Conservation (phyloP, 78 protist genomes). For the Dictyostelium firmibasis region DNA sequence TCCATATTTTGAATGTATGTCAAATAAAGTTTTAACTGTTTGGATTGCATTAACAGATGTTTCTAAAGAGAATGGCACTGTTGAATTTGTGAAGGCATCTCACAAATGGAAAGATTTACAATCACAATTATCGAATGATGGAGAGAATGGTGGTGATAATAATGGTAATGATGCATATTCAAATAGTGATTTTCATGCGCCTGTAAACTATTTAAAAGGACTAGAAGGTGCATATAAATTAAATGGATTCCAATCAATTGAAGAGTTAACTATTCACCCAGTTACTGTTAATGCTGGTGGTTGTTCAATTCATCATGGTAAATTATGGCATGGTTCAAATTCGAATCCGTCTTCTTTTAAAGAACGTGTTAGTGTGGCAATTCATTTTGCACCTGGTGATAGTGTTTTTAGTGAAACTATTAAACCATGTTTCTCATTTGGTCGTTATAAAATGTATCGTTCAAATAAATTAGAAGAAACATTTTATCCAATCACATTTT, state of each 20-base stretch:
- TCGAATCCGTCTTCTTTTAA: constrained; percentile 2
- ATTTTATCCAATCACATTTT: constrained; percentile 7
- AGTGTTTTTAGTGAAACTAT: neutral
- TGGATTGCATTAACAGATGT: constrained; percentile 68
- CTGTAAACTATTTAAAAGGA: neutral
- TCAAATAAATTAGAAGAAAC: constrained; percentile 9
- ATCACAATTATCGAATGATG: too few relatives aligned
- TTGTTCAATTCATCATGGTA: constrained; percentile 47
- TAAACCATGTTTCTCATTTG: constrained; percentile 23
- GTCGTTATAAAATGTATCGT: constrained; percentile 24
- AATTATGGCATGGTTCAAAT: constrained; percentile 35
- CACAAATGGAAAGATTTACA: constrained; percentile 24
- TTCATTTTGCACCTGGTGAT: constrained; percentile 44
- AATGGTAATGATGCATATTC: neutral
- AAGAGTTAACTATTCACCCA: neutral
- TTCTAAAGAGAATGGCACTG: constrained; percentile 40
- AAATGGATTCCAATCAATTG: neutral
- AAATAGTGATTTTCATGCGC: constrained; percentile 41
- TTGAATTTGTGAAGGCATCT: constrained; percentile 28
- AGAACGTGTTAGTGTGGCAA: constrained; percentile 26
- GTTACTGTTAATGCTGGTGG: neutral
- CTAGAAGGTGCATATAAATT: neutral
- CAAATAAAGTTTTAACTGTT: constrained; percentile 17
- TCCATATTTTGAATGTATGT: constrained; percentile 40
- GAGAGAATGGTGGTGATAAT: neutral